Conservation (phyloP, 1,139 yeast species). For the Blastobotrys petasosporus region DNA sequence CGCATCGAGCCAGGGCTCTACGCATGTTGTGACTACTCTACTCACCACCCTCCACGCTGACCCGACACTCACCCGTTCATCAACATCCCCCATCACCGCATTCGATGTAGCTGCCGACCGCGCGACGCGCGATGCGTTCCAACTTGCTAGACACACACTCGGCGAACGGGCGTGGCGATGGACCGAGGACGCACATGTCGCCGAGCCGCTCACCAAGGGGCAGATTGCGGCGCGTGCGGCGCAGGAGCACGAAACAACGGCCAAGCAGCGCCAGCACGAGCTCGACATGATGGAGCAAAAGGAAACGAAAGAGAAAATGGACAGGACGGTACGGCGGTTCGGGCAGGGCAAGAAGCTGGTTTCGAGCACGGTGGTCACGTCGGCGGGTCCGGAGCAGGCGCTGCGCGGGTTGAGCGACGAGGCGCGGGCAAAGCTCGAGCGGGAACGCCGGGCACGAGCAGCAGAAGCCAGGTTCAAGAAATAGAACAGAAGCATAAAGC, state of each 20-base stretch:
- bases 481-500: slow-evolving; percentile 4
- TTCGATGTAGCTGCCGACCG: slow-evolving; percentile 48
- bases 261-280: slow-evolving; percentile 32
- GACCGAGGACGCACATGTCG: slow-evolving; percentile 58
- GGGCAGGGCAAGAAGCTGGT: slow-evolving; percentile 37
- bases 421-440: slow-evolving; percentile 70
- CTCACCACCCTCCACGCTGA: slow-evolving; percentile 63
- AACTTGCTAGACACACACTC: slow-evolving; percentile 55
- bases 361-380: slow-evolving; percentile 17
- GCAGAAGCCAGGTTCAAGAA: slow-evolving; percentile 76
- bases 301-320: slow-evolving; percentile 31
- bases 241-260: slow-evolving; percentile 36
- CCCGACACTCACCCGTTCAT: slow-evolving; percentile 47
- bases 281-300: slow-evolving; percentile 33
- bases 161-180: slow-evolving; percentile 73
- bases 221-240: slow-evolving; percentile 46
- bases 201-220: slow-evolving; percentile 57
- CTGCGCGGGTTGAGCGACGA: slow-evolving; percentile 49
- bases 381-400: slow-evolving; percentile 23
- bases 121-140: slow-evolving; percentile 51
- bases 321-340: slow-evolving; percentile 28
- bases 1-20: slow-evolving; percentile 63
- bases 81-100: slow-evolving; percentile 54
- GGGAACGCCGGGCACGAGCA: slow-evolving; percentile 94
- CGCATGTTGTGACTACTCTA: slow-evolving; percentile 62